Base-by-base conservation (phyloP, 1,284 basidiomycete genomes). In the Microbotryomycetes sp. region DNA sequence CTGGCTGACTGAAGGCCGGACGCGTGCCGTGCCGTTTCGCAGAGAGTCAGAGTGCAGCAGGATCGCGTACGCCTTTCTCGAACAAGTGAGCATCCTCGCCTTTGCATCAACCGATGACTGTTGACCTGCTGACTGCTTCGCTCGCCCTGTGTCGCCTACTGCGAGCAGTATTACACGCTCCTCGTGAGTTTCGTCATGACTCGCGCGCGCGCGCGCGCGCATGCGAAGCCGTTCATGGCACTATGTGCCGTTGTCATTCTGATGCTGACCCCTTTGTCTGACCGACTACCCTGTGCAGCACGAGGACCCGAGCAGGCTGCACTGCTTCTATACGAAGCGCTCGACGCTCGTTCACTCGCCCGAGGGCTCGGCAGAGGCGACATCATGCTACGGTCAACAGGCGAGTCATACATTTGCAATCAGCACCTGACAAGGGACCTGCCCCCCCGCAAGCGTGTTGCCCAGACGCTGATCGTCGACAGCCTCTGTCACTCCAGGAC, bases 311-410 rank as follows among this genome's bases (percentile, higher is more conserved):
- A 82, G 88, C 78, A 88, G 91, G 75, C 84, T 98, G 70, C 94
- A 98, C 79, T 94, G 92, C 79, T 98, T 98, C 81, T 99, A 98
- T 82, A 97, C 88, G 75, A 97, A 97, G 83, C 84, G 85, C 72
- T 97, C 92, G 56, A 97, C 94, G 70, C 94, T 93, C 79, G 89
- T 89, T 75, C 92, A 96, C 77, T 91, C 91, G 59, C 89, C 88
- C 61, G 92, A 96, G 80, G 96, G 93, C 60, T 11, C 9, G 11
- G 92, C 96, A 78, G 94, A 97, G 57, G 79, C 82, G 60, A 85
- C 85, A 70, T 82, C 90, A 35, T 90, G 87, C 79, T 89, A 85
- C 71, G 94, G 94, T 58, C 94, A 98, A 79, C 86, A 89, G 83
- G 91, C 50, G 21, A 54, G 26, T 52, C 49, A 35, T 54, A 52